These are phyloP conservation scores for Pythium plurisporium DNA, from an alignment of 352 stramenopile genomes.

Conservation along the genomic window DNA sequence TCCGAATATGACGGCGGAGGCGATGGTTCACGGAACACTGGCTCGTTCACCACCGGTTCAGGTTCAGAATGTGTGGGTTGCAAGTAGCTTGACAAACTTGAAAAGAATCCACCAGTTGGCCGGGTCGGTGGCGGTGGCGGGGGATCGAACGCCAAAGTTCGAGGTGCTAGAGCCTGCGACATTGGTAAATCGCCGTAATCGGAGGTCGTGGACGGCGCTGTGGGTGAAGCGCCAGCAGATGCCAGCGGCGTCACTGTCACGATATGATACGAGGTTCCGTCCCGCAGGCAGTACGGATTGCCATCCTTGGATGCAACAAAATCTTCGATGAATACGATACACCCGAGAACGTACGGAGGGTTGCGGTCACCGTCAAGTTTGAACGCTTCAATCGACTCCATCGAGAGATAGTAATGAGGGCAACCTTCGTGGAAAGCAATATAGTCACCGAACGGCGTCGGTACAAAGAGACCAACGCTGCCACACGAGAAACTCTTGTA, in stretches of 20 bases:
- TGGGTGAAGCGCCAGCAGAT: constrained; percentile 22
- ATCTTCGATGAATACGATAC: constrained; percentile 82
- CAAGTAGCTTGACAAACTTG: constrained; percentile 21
- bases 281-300: constrained; percentile 68
- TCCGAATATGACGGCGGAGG: background rate
- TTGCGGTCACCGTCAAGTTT: constrained; percentile 68
- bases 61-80: background rate
- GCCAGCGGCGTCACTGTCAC: constrained; percentile 63
- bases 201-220: constrained; percentile 16
- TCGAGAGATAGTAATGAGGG: constrained; percentile 76
- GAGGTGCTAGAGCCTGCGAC: constrained; percentile 55
- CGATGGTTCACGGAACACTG: constrained; percentile 10
- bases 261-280: constrained; percentile 70
- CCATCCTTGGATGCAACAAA: constrained; percentile 52
- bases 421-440: constrained; percentile 85
- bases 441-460: constrained; percentile 76
- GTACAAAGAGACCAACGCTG: constrained; percentile 72
- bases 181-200: constrained; percentile 54
- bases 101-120: constrained; percentile 18
- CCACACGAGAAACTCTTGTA: constrained; percentile 77
- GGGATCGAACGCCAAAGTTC: constrained; percentile 15
- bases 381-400: constrained; percentile 70
- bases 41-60: constrained; percentile 1
- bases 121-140: constrained; percentile 24
- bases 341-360: constrained; percentile 70